phyloP scores from a whole-genome alignment of 2,329 filamentous ascomycete genomes.

The Cladosporium sp. region DNA sequence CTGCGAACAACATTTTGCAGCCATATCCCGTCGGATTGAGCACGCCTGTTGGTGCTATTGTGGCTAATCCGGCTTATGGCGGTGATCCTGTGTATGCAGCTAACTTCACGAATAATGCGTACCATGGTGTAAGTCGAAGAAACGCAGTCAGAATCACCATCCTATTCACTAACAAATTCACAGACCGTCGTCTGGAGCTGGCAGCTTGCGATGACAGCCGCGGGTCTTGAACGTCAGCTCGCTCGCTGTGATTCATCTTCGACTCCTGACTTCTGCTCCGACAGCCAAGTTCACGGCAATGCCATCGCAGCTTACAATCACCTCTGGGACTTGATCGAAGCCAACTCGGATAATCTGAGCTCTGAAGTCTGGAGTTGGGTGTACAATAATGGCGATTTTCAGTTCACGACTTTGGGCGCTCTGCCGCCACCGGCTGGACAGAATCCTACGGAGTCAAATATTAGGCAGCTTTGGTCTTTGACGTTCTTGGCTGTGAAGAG shows the following conservation, averaged over 20 bases:
- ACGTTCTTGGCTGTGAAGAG: constrained; percentile 54
- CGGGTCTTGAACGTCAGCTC: constrained; percentile 56
- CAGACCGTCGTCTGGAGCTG: constrained; percentile 60
- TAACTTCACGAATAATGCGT: constrained; percentile 55
- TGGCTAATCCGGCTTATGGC: constrained; percentile 59
- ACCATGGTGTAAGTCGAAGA: constrained; percentile 45
- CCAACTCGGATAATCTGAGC: constrained; percentile 49
- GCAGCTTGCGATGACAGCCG: constrained; percentile 61
- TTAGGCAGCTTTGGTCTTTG: constrained; percentile 56
- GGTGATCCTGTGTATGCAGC: constrained; percentile 42
- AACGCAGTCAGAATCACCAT: background rate
- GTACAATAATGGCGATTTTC: constrained; percentile 46
- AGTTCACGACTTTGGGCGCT: constrained; percentile 49
- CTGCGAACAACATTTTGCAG: constrained; percentile 53
- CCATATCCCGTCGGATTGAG: constrained; percentile 58
- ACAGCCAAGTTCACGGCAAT: constrained; percentile 42
- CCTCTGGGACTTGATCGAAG: constrained; percentile 59
- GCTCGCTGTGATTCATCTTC: constrained; percentile 42
- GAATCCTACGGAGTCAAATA: constrained; percentile 47
- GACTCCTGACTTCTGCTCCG: constrained; percentile 48
- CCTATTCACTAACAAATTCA: background rate
- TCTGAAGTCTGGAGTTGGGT: constrained; percentile 62
- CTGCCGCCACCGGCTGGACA: constrained; percentile 46
- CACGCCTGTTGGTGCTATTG: constrained; percentile 53
- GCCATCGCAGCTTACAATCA: constrained; percentile 51